Percentiles rank a stretch among this genome's conserved stretches.
phyloP scores from a whole-genome alignment of 1,284 basidiomycete genomes.

The Neolentinus lepideus region DNA sequence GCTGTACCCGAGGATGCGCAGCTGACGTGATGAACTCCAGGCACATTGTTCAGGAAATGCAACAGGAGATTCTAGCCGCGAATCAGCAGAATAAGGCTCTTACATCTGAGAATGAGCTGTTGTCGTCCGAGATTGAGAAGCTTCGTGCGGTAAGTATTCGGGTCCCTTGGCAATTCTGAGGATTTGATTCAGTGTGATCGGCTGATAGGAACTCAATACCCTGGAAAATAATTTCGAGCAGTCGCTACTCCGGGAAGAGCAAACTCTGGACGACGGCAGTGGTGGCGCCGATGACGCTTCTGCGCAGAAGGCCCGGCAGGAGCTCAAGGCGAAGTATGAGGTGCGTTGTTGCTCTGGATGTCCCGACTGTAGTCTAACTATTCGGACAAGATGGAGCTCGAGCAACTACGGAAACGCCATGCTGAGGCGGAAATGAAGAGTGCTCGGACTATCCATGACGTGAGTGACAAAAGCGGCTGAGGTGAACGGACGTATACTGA shows the following conservation, averaged over 20 bases:
- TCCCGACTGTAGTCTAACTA: conserved; percentile 4
- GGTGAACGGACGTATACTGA: conserved; percentile 6
- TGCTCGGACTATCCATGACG: conserved; percentile 64
- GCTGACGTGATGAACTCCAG: conserved; percentile 33
- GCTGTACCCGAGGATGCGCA: not conserved
- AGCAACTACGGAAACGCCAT: conserved; percentile 62
- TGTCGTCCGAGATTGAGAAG: conserved; percentile 69
- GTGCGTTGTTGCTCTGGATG: conserved; percentile 24
- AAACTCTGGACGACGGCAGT: conserved; percentile 23
- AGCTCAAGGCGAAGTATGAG: conserved; percentile 48
- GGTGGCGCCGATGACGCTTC: conserved; percentile 15
- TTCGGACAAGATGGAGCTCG: conserved; percentile 47
- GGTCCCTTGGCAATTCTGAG: not conserved
- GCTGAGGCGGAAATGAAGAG: conserved; percentile 68
- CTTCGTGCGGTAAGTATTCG: conserved; percentile 54
- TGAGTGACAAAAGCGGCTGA: conserved; percentile 25
- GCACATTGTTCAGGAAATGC: conserved; percentile 83
- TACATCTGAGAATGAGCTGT: conserved; percentile 69
- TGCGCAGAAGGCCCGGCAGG: conserved; percentile 35
- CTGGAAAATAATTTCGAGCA: conserved; percentile 75
- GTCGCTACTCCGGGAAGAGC: conserved; percentile 46
- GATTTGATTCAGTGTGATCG: not conserved
- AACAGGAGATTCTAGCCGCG: conserved; percentile 69
- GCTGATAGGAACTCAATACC: conserved; percentile 54
- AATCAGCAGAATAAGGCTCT: conserved; percentile 62